These are phyloP conservation scores for Odontarrhena argentea DNA, from an alignment of 345 rosid species.

Conservation along the genomic window DNA sequence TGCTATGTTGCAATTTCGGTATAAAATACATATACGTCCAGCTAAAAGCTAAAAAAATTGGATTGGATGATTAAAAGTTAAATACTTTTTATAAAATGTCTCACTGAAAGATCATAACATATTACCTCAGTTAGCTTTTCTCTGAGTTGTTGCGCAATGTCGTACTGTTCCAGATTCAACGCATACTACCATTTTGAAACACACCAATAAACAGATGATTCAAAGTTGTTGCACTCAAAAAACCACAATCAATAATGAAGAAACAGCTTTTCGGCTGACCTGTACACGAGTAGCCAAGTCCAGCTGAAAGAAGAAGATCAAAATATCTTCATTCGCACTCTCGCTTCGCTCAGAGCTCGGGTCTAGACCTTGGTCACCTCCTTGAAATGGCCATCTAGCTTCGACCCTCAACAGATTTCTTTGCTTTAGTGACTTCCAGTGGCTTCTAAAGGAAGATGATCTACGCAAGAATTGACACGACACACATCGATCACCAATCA, in stretches of 20 bases:
- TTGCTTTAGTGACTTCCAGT: constrained; percentile 32
- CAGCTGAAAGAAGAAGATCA: constrained; percentile 86
- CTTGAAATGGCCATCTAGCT: constrained; percentile 87
- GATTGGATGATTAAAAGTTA: neutral
- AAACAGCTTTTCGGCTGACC: constrained; percentile 40
- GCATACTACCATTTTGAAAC: constrained; percentile 64
- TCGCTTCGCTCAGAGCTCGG: constrained; percentile 80
- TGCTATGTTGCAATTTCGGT: neutral
- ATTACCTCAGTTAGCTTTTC: constrained; percentile 84
- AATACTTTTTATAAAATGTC: neutral
- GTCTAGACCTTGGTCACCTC: constrained; percentile 54
- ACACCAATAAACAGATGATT: constrained; percentile 26
- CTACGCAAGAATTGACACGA: constrained; percentile 44
- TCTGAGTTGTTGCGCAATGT: constrained; percentile 77
- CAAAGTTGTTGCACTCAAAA: constrained; percentile 22
- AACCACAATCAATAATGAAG: neutral
- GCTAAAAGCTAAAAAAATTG: neutral
- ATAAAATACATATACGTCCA: constrained; percentile 2
- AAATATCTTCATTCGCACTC: constrained; percentile 84
- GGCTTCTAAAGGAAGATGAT: constrained; percentile 38
- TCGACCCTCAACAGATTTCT: constrained; percentile 54
- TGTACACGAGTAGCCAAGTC: constrained; percentile 89
- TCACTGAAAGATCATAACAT: constrained; percentile 3
- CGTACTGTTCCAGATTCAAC: constrained; percentile 82
- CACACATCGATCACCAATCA: constrained; percentile 40